Evolutionary conservation across 2,329 filamentous ascomycete genomes (phyloP), one percentile per base, ranked within the genome.

Genomic region (Colletotrichum sp.): DNA sequence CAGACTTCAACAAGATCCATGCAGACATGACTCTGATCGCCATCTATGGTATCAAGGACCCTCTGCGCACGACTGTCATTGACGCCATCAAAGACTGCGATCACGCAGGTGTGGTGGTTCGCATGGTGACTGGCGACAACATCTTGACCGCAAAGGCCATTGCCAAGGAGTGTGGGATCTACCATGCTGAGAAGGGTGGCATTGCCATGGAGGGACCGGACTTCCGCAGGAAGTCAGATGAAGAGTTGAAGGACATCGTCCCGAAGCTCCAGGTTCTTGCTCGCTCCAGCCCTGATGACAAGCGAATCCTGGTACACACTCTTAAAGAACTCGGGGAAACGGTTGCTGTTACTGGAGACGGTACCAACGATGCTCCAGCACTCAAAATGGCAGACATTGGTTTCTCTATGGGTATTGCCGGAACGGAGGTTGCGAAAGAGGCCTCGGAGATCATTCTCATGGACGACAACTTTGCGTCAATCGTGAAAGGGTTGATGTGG

Each of bases 231-330:
- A 83, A 86, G 4, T 80, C 79, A 2, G 92, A 92, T 48, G 63
- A 89, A 81, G 79, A 88, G 18, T 80, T 84, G 81, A 82, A 90
- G 67, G 85, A 86, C 3, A 84, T 91, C 26, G 90, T 93, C 55
- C 91, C 90, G 7, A 89, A 92, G 61, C 87, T 94, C 3, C 92
- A 93, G 78, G 92, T 94, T 21, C 87, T 94, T 59, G 93, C 93
- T 32, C 89, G 92, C 65, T 94, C 92, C 0, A 93, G 91, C 58
- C 93, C 93, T 0, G 92, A 94, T 77, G 93, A 94, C 78, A 94
- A 94, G 83, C 86, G 91, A 16, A 89, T 90, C 48, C 87, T 94
- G 38, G 92, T 94, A 36, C 90, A 89, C 79, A 87, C 90, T 55
- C 85, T 94, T 2, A 92, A 92, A 79, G 89, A 91, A 64, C 88